These are phyloP conservation scores for Takashimella koratensis DNA, from an alignment of 1,284 basidiomycete species.

Conservation along the genomic window DNA sequence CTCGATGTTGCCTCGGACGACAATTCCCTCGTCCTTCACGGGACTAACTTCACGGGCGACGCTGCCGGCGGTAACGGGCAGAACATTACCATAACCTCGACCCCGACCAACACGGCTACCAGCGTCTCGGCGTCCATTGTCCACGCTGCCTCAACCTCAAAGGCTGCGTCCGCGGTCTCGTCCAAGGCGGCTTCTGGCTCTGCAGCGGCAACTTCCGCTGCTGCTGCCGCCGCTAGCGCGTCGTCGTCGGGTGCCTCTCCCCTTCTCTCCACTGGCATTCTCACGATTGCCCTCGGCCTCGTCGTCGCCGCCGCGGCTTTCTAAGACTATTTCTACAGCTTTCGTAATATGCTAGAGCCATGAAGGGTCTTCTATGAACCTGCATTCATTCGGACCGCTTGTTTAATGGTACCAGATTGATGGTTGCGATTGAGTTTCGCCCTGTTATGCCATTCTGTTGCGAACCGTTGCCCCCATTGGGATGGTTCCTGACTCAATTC, in stretches of 20 bases:
- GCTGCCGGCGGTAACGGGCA: not conserved
- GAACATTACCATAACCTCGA: not conserved
- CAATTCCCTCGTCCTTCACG: slow-evolving; percentile 4
- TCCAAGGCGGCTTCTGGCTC: not conserved
- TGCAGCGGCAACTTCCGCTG: not conserved
- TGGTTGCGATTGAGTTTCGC: no score
- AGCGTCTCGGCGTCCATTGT: not conserved
- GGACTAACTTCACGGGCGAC: not conserved
- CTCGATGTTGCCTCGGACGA: slow-evolving; percentile 10
- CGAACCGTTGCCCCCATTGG: no score
- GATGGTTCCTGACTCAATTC: no score
- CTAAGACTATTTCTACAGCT: no score
- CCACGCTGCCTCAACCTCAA: not conserved
- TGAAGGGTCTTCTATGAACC: not conserved
- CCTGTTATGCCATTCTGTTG: no score
- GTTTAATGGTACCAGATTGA: no score
- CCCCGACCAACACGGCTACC: not conserved
- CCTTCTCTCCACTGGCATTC: not conserved
- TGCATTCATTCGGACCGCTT: no score
- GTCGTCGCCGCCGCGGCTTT: not conserved
- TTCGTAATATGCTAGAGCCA: not conserved
- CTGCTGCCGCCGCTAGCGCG: not conserved
- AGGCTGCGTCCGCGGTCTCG: not conserved
- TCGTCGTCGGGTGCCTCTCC: not conserved
- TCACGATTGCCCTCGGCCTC: not conserved